Base-by-base conservation (phyloP, 805 yeast genomes). In the Sugiyamaella americana region DNA sequence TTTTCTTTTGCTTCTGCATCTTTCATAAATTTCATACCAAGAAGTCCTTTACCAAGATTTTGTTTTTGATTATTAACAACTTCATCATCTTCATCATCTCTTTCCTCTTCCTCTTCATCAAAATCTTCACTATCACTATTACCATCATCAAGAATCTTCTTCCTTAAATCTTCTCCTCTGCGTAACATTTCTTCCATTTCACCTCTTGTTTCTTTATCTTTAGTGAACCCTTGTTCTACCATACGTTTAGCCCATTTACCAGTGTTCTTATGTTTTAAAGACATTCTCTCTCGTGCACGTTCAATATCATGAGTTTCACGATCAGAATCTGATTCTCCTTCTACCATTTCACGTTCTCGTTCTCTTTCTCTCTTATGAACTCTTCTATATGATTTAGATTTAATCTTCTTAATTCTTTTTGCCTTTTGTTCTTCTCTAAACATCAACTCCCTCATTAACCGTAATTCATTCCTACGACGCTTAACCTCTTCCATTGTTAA, bases 21-120 rank as follows among this genome's bases (percentile, higher is more conserved):
- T 54, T 75, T 82, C 98, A 91, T 91, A 64, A 91, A 91, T 55
- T 89, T 95, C 98, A 93, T 93, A 41, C 80, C 83, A 75, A 91
- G 68, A 18, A 91, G 82, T 46, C 98, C 97, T 64, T 89, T 91
- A 18, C 93, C 89, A n/a, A 81, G 63, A 39, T 70, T 73, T 26
- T 69, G 64, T 29, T 64, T 62, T 2, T 56, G 44, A n/a, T 16
- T 57, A 10, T 67, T 39, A 24, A 55, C 48, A 2, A 40, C 44
- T 5, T 63, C 47, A 4, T 51, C 49, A 5, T 50, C 58, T 20
- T 40, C 49, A 5, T 45, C 48, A 8, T 49, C 73, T 10, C 65
- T 72, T 10, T 54, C 70, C n/a, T 60, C 62, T 8, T 63, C 69
- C 13, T 26, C 32, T 26, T 8, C 13, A 8, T 26, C 32, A 61